Base-by-base conservation (phyloP, 352 stramenopile species). In the Pythium rhizo-oryzae region DNA sequence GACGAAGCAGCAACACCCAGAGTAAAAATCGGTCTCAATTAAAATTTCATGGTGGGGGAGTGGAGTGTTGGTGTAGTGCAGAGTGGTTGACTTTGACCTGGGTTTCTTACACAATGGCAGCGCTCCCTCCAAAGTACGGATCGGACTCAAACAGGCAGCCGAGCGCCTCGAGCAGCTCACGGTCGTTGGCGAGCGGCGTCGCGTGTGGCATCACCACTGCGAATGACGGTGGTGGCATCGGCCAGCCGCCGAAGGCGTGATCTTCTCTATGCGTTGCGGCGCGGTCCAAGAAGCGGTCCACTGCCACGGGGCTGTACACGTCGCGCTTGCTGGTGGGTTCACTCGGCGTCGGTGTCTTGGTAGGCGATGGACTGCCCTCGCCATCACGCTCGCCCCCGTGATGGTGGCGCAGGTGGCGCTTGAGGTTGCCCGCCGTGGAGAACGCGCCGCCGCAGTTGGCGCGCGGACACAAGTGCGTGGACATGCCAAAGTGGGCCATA, bases 401-500 rank as follows among this genome's bases (percentile, higher is more conserved):
- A 64, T 87, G 78, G 44, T 74, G 79, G 33, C 79, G 82, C 61
- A 90, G 69, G 70, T 90, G 81, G 50, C 81, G 81, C 47, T 76
- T 83, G 33, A 90, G 43, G 30, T 68, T 68, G 18, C 62, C 62
- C 8, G 63, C 55, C 8, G 54, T 64, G 3, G 54, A 64, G 55
- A 70, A 70, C 6, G 54, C 63, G 23, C 89, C 87, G 56, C 77
- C 73, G 58, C 85, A 93, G 51, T 69, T 70, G 8, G 53, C 49
- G 19, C 80, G 62, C 16, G 80, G 75, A 37, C 63, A 70, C 30
- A 46, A 1, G n/a, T 70, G 55, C 16, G 85, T 78, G 59, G 89
- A 81, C 59, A 86, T 78, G 15, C 82, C 81, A 49, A 81, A 90
- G 70, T 91, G 82, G 44, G 77, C 89, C 78, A 90, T 93, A 51